Evolutionary conservation across 2,329 filamentous ascomycete species (phyloP), one percentile per base, ranked within the genome.

Genomic region (Aureobasidium musti): DNA sequence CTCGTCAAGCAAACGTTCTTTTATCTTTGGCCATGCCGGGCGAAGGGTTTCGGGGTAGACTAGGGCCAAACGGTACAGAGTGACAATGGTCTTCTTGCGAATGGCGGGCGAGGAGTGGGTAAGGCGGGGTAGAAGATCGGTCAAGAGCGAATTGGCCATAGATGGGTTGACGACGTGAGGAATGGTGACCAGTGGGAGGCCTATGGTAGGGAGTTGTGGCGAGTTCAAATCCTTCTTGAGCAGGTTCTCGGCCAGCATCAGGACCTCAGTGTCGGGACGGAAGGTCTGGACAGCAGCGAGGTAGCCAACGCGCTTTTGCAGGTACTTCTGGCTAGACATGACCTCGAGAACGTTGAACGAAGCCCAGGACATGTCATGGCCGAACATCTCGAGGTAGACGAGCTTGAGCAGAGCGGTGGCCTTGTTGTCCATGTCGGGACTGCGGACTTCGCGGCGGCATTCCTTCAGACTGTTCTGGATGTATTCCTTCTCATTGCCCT

Each of bases 301-400:
- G 77, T 99, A 99, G 67, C 94, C 95, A 52, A 97, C 92, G 70
- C 94, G 86, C 80, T 99, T 99, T 79, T 97, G 94, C 71, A 92
- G 86, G 77, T 96, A 96, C 77, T 97, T 98, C 56, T 90, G 84
- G 45, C 92, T 96, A 43, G 93, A 96, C 95, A 99, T 99, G 80
- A 99, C 95, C 81, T 99, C 95, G 56, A 99, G 88, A 63, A 98
- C 94, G 77, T 99, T 91, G 80, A 99, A 99, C 14, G 93, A 93
- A 4, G 95, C 95, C 95, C 95, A 99, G 3, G 94, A 97, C 95
- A 99, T 99, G 79, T 98, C 95, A 77, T 98, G 91, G 17, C 95
- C 95, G 72, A 98, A 93, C 95, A 99, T 99, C 78, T 99, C 95
- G 71, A 99, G 87, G 77, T 99, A 99, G 63, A 97, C 89, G 73